Conservation (phyloP, 192 early-diverging fungal genomes). For the Coemansia sp. region DNA sequence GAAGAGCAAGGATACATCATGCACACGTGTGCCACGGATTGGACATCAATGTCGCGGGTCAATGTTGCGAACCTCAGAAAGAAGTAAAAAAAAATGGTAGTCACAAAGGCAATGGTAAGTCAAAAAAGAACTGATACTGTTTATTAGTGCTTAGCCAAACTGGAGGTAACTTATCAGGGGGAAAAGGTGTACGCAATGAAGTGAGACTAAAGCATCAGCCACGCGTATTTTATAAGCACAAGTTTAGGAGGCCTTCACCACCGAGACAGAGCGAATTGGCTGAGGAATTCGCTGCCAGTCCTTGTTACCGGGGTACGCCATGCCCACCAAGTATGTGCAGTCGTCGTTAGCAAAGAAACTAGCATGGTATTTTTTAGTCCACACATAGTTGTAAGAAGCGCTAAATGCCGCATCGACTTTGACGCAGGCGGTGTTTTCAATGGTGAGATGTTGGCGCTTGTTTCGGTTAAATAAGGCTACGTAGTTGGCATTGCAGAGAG, state of each 20-base stretch:
- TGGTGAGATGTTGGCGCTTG: neutral
- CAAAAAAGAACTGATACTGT: neutral
- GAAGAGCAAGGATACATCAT: no score
- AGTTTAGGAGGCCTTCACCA: neutral
- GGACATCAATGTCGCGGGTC: no score
- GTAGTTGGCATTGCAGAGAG: neutral
- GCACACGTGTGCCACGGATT: no score
- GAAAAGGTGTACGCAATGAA: no score
- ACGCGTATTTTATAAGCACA: neutral
- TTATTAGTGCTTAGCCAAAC: neutral
- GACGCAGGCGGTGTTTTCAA: neutral
- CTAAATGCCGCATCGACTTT: neutral
- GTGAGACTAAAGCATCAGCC: neutral
- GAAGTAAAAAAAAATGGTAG: no score
- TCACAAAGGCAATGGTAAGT: no score
- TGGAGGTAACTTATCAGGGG: neutral
- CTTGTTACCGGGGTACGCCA: neutral
- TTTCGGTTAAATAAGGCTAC: neutral
- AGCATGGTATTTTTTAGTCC: neutral
- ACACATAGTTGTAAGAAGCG: neutral
- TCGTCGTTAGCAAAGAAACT: constrained; percentile 1
- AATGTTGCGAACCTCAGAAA: no score
- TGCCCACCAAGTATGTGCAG: neutral
- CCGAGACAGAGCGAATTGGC: neutral
- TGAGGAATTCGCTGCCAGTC: neutral